Evolutionary conservation across 495 filamentous ascomycete species (phyloP).

Genomic region (Podospora fimiseda): DNA sequence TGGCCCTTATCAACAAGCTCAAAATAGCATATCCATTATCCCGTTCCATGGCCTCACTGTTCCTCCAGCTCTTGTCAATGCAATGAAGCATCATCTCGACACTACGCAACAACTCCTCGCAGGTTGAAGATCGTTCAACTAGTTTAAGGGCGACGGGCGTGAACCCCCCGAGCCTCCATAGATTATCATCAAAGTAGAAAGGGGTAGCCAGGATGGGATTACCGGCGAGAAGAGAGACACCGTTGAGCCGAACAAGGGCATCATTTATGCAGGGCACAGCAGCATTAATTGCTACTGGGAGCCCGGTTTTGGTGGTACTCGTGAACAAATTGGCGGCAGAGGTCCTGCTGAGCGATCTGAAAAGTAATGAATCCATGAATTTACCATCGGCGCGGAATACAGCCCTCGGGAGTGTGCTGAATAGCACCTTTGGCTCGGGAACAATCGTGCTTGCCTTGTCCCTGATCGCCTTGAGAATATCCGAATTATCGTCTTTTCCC

Average conservation of each 20-base stretch:
- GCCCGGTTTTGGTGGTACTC: constrained; percentile 64
- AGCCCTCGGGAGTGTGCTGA: constrained; percentile 74
- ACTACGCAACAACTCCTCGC: constrained; percentile 62
- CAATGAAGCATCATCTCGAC: constrained; percentile 78
- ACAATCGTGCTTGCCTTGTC: constrained; percentile 73
- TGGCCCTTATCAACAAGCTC: constrained; percentile 66
- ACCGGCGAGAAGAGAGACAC: constrained; percentile 74
- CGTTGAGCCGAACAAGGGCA: constrained; percentile 68
- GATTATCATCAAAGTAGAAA: constrained; percentile 80
- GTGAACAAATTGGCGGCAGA: constrained; percentile 67
- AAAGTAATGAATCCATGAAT: constrained; percentile 65
- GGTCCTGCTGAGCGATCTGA: constrained; percentile 67
- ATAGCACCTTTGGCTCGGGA: constrained; percentile 72
- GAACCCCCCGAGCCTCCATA: constrained; percentile 86
- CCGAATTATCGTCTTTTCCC: constrained; percentile 84
- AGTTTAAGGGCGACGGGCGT: constrained; percentile 77
- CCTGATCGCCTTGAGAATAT: constrained; percentile 82
- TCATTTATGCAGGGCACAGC: constrained; percentile 86
- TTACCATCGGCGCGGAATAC: constrained; percentile 72
- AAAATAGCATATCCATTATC: constrained; percentile 93
- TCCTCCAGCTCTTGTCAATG: constrained; percentile 86
- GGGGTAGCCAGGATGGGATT: constrained; percentile 76
- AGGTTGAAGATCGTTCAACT: constrained; percentile 65
- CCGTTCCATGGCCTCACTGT: constrained; percentile 96
- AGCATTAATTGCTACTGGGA: constrained; percentile 78